Percentiles rank a stretch among this genome's conserved stretches.
Conservation (phyloP, 2,329 filamentous ascomycete species). For the Fusarium sp. region DNA sequence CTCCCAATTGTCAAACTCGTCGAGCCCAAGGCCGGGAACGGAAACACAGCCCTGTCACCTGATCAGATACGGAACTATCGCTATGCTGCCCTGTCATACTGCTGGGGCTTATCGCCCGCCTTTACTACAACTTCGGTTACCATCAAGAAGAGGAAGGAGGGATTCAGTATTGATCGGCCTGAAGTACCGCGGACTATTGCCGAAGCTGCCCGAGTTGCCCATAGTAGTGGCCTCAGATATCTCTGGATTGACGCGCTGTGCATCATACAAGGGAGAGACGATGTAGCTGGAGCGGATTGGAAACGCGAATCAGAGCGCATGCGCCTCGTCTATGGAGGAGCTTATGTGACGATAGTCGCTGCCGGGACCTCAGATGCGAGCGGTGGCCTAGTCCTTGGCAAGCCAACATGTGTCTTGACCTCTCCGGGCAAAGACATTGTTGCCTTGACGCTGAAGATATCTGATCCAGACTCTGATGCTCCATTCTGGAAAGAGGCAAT, state of each 20-base stretch:
- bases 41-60: too few relatives aligned
- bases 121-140: neutral
- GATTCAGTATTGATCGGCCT: neutral
- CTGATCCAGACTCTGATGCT: neutral
- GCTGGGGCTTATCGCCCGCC: neutral
- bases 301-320: neutral
- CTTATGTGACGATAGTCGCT: neutral
- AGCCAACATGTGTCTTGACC: neutral
- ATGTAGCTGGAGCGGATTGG: neutral
- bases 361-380: neutral
- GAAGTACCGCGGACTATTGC: neutral
- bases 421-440: neutral
- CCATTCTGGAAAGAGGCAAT: neutral
- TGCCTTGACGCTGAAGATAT: neutral
- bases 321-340: neutral
- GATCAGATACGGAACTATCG: too few relatives aligned
- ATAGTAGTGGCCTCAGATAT: accelerated
- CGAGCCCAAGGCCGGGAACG: too few relatives aligned
- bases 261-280: neutral
- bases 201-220: neutral
- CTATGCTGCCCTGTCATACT: neutral
- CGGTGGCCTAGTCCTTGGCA: neutral
- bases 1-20: too few relatives aligned
- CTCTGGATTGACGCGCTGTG: neutral
- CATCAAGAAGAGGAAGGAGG: neutral